A percentile compares a stretch with the other conserved stretches of the same genome.
These are phyloP conservation scores for Silene latifolia DNA, from an alignment of 148 eudicot species.

Conservation along the genomic window DNA sequence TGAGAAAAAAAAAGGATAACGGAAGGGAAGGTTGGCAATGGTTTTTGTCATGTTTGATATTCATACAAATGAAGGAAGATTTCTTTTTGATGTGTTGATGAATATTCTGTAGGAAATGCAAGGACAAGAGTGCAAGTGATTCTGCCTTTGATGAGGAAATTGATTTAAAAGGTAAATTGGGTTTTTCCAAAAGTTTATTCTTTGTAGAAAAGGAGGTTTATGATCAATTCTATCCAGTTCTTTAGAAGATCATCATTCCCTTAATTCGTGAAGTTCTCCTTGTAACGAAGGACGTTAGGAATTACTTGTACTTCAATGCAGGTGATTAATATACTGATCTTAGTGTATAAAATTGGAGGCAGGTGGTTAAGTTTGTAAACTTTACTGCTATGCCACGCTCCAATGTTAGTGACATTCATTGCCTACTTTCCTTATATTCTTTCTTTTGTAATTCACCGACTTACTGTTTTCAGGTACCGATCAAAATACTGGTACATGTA, in stretches of 20 bases:
- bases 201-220: not conserved
- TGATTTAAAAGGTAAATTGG: slow-evolving; percentile 28
- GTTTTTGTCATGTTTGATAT: slow-evolving; percentile 3
- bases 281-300: not conserved
- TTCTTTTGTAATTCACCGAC: not conserved
- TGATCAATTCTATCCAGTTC: not conserved
- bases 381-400: not conserved
- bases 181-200: too few species aligned
- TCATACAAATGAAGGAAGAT: not conserved
- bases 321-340: not conserved
- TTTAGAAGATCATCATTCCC: not conserved
- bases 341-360: not conserved
- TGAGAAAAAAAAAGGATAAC: too few species aligned
- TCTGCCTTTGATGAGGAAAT: slow-evolving; percentile 37
- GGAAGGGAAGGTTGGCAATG: not conserved
- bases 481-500: slow-evolving; percentile 22
- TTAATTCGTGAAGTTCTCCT: not conserved
- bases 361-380: not conserved
- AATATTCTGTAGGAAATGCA: slow-evolving; percentile 35
- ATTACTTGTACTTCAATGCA: too few species aligned
- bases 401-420: too few species aligned
- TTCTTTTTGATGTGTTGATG: not conserved
- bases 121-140: slow-evolving; percentile 40
- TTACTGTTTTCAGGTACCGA: slow-evolving; percentile 23
- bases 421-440: not conserved